Evolutionary conservation across 2,329 filamentous ascomycete species (phyloP), one percentile per base, ranked within the genome.

Genomic region (Cercospora sp.): DNA sequence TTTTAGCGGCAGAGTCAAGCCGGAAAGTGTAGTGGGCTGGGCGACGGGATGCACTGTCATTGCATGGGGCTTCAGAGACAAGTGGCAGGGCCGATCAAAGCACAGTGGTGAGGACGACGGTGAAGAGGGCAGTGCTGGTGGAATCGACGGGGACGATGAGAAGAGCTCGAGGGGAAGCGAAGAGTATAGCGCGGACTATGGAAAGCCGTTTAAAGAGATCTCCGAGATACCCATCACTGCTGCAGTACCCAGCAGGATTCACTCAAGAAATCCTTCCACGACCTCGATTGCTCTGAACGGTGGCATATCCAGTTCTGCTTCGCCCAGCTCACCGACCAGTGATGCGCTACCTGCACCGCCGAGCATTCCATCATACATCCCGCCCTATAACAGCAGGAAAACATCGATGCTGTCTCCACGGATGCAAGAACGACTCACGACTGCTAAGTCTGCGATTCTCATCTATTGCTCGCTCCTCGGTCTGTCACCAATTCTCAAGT

Each of bases 401-500:
- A 68, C 78, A 73, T 21, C 73, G 76, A 4, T 80, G 0, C 74
- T 87, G 21, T 86, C 87, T 5, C 81, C 84, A 3, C 81, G 86
- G 49, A 88, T 86, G 71, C 86, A 88, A 69, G 86, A 89, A 70
- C 85, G 89, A 3, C 79, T 97, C 4, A 89, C 90, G 37, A 97
- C 95, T 0, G 89, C 94, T 73, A 98, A 98, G 81, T 97, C 94
- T 0, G 94, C 94, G 0, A 84, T 96, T 43, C 86, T 98, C 61
- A 98, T 98, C 75, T 97, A 96, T 81, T 96, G 91, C 73, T 94
- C 93, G 3, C 85, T 99, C 13, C 88, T 98, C 3, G 95, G 94
- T 10, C 86, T 99, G 3, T 97, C 92, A 51, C 95, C 95, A 0
- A 98, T 99, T 71, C 88, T 99, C 70, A 97, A 97, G 80, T 97